Percentiles rank a stretch among this genome's conserved stretches.
Evolutionary conservation across 345 rosid species (phyloP).

Genomic region (Cardamine occulta): DNA sequence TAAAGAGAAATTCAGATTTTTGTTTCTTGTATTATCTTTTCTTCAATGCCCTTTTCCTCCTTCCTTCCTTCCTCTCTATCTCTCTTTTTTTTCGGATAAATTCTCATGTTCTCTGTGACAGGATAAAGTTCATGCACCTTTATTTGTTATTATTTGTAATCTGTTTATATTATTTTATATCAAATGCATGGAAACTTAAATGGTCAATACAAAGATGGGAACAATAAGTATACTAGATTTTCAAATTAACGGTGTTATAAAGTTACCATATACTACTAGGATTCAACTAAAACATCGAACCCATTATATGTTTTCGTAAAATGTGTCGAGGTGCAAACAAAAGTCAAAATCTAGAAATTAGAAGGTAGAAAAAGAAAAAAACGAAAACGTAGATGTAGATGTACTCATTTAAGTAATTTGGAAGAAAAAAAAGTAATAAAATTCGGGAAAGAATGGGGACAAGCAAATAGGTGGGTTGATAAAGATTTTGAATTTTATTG

Average conservation of each 20-base stretch:
- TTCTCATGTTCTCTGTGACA: constrained; percentile 71
- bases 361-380: constrained; percentile 15
- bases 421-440: not conserved
- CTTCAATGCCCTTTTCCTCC: constrained; percentile 26
- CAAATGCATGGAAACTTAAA: constrained; percentile 3
- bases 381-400: constrained; percentile 19
- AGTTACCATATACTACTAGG: not conserved
- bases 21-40: constrained; percentile 33
- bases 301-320: not conserved
- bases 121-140: constrained; percentile 45
- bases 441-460: constrained; percentile 42
- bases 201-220: not conserved
- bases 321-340: not conserved
- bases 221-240: not conserved
- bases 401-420: constrained; percentile 24
- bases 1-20: constrained; percentile 4
- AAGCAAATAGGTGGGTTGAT: constrained; percentile 49
- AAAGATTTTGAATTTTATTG: constrained; percentile 33
- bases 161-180: not conserved
- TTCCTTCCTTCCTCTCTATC: constrained; percentile 19
- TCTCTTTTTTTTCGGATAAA: constrained; percentile 52
- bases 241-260: not conserved
- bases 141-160: constrained; percentile 25
- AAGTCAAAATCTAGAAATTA: constrained; percentile 28
- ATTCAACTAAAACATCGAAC: constrained; percentile 2